phyloP scores from a whole-genome alignment of 2,329 filamentous ascomycete species.

The Fusarium sp. region DNA sequence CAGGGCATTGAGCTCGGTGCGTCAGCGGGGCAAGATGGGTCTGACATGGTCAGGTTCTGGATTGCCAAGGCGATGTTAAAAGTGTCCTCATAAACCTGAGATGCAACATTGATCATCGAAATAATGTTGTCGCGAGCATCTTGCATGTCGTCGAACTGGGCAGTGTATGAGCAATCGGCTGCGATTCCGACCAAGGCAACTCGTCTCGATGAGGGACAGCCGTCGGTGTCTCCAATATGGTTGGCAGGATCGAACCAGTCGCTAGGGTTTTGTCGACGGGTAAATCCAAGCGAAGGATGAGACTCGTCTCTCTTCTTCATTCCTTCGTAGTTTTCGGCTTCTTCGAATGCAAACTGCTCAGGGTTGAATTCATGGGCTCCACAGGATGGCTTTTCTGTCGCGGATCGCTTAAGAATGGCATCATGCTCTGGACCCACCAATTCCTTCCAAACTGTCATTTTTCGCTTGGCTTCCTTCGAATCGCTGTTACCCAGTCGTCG shows the following conservation, averaged over 20 bases:
- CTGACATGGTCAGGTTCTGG: slow-evolving; percentile 79
- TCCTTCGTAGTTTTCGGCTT: not conserved
- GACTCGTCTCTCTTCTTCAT: not conserved
- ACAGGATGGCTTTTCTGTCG: slow-evolving; percentile 2
- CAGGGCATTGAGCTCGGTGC: slow-evolving; percentile 70
- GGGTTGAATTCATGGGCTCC: not conserved
- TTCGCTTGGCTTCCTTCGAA: not conserved
- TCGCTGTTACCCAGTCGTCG: not conserved
- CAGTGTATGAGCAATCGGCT: slow-evolving; percentile 86
- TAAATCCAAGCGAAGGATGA: not conserved
- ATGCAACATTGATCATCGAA: slow-evolving; percentile 84
- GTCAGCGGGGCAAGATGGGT: slow-evolving; percentile 72
- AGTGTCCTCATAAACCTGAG: slow-evolving; percentile 81
- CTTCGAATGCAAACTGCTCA: not conserved
- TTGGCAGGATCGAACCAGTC: slow-evolving; percentile 6
- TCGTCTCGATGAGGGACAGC: slow-evolving; percentile 82
- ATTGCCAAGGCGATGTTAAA: slow-evolving; percentile 92
- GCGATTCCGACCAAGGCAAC: slow-evolving; percentile 92
- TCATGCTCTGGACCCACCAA: not conserved
- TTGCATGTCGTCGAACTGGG: slow-evolving; percentile 71
- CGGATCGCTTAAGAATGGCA: not conserved
- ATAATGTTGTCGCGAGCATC: slow-evolving; percentile 78
- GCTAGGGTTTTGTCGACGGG: not conserved
- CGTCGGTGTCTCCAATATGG: slow-evolving; percentile 76
- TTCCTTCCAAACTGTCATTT: slow-evolving; percentile 35